Evolutionary conservation across 225 moss, liverwort and hornwort genomes (phyloP).

Genomic region (Antitrichia curtipendula): DNA sequence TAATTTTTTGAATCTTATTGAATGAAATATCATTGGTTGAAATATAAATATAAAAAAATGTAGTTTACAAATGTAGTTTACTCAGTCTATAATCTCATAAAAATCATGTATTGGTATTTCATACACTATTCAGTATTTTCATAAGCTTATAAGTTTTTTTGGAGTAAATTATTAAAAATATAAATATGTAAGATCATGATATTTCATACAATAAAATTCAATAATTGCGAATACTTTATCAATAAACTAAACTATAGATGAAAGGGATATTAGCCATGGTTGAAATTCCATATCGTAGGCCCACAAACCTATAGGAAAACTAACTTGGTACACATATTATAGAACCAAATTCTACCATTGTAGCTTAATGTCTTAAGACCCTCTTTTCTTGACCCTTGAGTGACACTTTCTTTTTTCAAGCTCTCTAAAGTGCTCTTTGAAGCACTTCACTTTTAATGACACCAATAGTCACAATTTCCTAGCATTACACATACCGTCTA

Average conservation of each 20-base stretch:
- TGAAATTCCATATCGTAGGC: background rate
- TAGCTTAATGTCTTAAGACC: accelerated
- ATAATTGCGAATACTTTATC: background rate
- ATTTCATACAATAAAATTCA: background rate
- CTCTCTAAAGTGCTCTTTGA: too few relatives aligned
- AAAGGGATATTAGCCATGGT: accelerated
- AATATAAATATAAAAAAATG: background rate
- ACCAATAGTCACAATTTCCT: too few relatives aligned
- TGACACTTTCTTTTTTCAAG: too few relatives aligned
- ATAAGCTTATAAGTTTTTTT: background rate
- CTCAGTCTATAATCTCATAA: background rate
- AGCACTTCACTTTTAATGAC: accelerated
- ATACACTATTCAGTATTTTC: background rate
- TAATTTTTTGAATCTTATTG: background rate
- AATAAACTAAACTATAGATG: accelerated
- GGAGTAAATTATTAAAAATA: background rate
- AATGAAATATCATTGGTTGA: background rate
- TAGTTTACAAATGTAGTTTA: background rate
- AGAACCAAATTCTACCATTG: background rate
- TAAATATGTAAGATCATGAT: background rate
- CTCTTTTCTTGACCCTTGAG: too few relatives aligned
- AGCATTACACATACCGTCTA: too few relatives aligned
- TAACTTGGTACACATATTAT: background rate
- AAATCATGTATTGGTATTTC: too few relatives aligned
- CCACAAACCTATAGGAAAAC: background rate